Percentiles rank a stretch among this genome's conserved stretches.
Conservation (phyloP, 2,329 filamentous ascomycete species). For the Fusarium siculi region DNA sequence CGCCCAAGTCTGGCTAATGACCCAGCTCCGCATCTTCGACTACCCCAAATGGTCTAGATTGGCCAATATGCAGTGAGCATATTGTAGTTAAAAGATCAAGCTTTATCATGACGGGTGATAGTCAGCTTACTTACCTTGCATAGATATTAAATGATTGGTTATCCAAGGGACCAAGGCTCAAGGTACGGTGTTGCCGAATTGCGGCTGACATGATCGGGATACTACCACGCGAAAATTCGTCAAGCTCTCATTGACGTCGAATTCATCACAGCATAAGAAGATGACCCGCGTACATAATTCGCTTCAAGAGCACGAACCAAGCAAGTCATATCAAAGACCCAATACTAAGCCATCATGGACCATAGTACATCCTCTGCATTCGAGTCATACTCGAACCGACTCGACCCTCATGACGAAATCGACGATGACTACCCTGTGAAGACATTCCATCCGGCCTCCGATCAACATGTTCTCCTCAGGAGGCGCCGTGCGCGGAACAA, state of each 20-base stretch:
- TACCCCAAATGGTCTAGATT: neutral
- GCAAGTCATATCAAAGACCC: neutral
- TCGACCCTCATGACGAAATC: constrained; percentile 9
- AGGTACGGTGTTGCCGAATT: neutral
- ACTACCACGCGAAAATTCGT: neutral
- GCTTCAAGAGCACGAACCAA: neutral
- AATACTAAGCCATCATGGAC: neutral
- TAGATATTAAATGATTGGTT: neutral
- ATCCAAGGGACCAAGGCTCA: accelerated
- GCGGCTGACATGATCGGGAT: neutral
- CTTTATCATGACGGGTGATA: neutral
- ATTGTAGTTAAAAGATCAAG: neutral
- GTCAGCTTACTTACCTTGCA: neutral
- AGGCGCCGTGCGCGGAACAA: neutral
- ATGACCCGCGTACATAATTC: neutral
- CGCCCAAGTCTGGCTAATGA: neutral
- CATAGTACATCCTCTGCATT: neutral
- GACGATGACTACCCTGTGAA: neutral
- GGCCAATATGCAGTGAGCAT: neutral
- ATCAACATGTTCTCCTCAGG: constrained; percentile 4
- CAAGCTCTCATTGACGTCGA: neutral
- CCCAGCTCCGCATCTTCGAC: neutral
- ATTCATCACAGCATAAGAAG: neutral
- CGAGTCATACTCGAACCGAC: constrained; percentile 14
- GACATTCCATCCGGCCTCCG: neutral